Evolutionary conservation across 352 stramenopile genomes (phyloP), one percentile per base, ranked within the genome.

Genomic region (Sclerospora graminicola): DNA sequence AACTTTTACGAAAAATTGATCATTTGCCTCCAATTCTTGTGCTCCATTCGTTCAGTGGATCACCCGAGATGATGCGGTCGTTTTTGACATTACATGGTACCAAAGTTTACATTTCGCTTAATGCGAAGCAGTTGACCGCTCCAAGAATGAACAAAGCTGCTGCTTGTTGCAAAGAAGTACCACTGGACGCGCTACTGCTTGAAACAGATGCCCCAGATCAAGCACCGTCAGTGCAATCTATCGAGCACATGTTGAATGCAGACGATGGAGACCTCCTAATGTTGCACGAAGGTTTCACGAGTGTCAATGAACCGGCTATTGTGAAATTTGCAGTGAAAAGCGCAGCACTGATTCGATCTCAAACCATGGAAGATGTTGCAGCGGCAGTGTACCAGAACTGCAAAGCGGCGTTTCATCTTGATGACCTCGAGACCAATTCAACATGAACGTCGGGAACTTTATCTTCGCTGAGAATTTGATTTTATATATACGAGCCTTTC

Each of bases 201-300:
- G 79, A 91, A 49, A 91, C 76, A 0, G 79, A 91, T 28, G 60
- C 76, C 4, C 79, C 79, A 1, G 74, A 91, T 18, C 79, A 91
- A 61, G 29, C 53, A 21, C 73, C 73, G 8, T 34, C 41, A 11
- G 13, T 44, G 13, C 45, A 65, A 8, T 2, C 52, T 33, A 42
- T 46, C 21, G 29, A 48, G 45, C 35, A 57, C 28, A 4, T 57
- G 28, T 51, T 64, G 37, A 23, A 19, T 20, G 8, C 46, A 11
- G 23, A 4, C 27, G 27, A 19, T 38, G 24, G 35, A n/a, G 5
- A 6, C 14, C 58, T 50, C 8, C 29, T 68, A 18, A 16, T 58
- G 21, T 14, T 62, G 18, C 45, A 50, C 47, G 41, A 48, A 13
- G 31, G 39, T 6, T 55, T 54, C 1, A 35, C 30, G 2, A 46